Base-by-base conservation (phyloP, 345 rosid species). In the Gossypium bickii region DNA sequence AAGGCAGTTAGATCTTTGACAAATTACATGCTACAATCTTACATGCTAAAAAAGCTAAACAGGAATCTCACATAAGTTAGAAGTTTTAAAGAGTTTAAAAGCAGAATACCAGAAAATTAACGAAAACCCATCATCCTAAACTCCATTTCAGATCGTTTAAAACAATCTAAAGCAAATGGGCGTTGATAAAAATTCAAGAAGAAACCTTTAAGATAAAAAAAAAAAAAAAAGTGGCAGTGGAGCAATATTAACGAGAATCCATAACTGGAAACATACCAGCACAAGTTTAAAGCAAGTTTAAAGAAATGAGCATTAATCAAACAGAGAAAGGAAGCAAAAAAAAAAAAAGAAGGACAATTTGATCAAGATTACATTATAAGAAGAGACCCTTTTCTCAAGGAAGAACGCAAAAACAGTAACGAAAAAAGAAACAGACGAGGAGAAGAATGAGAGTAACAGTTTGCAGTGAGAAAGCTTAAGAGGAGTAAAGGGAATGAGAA, bases 51-150 rank as follows among this genome's bases (percentile, higher is more conserved):
- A 61, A 73, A 80, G 13, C 25, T 12, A 49, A 38, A 7, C 22
- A 69, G 69, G 78, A 34, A 41, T 27, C 44, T 38, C 17, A 67
- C 65, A 59, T 52, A 78, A 74, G 73, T 66, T 70, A 69, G 43
- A 71, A 62, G 27, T 17, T 49, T 24, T 1, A 65, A 57, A 75
- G 70, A 71, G 72, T 76, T 1, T 29, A 44, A 67, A 57, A 76
- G 6, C 71, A 69, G 71, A 45, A 72, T 72, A 71, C 6, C 53
- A 51, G 17, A 53, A 74, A 83, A 74, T 74, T 82, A 88, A 68
- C 89, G 92, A 83, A 63, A 81, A 73, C 82, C 86, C 87, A 85
- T 83, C 34, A 73, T 64, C 49, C 63, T 12, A 77, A 12, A 56
- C 61, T 48, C 61, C 82, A 77, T 74, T 60, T 71, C 66, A 25